These are phyloP conservation scores for Claviceps quebecensis DNA, from an alignment of 2,329 filamentous ascomycete species.

Conservation along the genomic window DNA sequence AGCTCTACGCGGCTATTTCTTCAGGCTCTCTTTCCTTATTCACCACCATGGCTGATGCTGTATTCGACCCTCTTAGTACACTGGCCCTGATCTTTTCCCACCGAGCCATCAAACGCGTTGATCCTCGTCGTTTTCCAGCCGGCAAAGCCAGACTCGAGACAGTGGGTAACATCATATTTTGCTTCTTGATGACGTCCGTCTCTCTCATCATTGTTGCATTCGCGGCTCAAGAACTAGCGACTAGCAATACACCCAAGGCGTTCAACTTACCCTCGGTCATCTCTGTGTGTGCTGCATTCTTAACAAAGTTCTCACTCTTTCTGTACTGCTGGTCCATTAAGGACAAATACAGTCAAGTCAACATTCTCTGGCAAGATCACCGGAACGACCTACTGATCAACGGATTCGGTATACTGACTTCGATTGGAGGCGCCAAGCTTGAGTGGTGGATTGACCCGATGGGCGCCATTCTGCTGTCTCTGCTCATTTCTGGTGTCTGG, in stretches of 20 bases:
- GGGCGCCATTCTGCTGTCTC: slow-evolving; percentile 73
- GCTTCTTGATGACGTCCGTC: slow-evolving; percentile 87
- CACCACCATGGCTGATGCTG: slow-evolving; percentile 89
- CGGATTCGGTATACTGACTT: slow-evolving; percentile 80
- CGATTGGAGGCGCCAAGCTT: slow-evolving; percentile 78
- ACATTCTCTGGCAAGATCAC: slow-evolving; percentile 93
- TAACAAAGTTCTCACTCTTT: slow-evolving; percentile 71
- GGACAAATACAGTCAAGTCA: slow-evolving; percentile 80
- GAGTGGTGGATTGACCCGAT: slow-evolving; percentile 91
- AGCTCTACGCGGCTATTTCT: slow-evolving; percentile 76
- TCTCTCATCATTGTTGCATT: slow-evolving; percentile 88
- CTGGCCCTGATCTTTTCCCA: slow-evolving; percentile 75
- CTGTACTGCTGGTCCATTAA: slow-evolving; percentile 85
- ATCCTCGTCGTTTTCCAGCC: slow-evolving; percentile 73
- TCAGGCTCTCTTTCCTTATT: slow-evolving; percentile 91
- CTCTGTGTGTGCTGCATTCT: slow-evolving; percentile 71
- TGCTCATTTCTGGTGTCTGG: slow-evolving; percentile 71
- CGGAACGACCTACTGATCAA: slow-evolving; percentile 97
- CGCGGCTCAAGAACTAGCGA: slow-evolving; percentile 55
- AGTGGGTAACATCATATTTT: slow-evolving; percentile 90
- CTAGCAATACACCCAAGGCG: slow-evolving; percentile 38
- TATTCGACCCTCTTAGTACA: slow-evolving; percentile 88
- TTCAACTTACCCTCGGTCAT: slow-evolving; percentile 78
- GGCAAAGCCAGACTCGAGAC: slow-evolving; percentile 93
- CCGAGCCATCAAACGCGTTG: slow-evolving; percentile 76